A percentile compares a stretch with the other conserved stretches of the same genome.
phyloP scores from a whole-genome alignment of 2,329 filamentous ascomycete genomes.

The Capronia epimyces region DNA sequence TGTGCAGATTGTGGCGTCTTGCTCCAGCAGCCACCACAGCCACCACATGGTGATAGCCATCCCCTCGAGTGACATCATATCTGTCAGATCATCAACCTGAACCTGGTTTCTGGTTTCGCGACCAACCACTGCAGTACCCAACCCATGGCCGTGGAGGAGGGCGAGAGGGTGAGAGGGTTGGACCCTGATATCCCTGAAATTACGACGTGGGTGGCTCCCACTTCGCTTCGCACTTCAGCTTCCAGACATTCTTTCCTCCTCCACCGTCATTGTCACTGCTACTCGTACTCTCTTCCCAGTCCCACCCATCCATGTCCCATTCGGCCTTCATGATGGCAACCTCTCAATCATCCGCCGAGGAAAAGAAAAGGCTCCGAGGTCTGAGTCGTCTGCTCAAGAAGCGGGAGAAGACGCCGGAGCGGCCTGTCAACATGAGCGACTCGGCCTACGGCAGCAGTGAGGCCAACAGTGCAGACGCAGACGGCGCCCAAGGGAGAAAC shows the following conservation, averaged over 20 bases:
- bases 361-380: constrained; percentile 55
- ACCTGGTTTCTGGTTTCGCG: constrained; percentile 3
- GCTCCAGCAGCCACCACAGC: constrained; percentile 8
- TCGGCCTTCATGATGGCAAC: constrained; percentile 14
- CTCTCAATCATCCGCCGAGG: constrained; percentile 36
- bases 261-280: no score
- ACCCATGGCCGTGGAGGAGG: not conserved
- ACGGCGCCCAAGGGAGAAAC: constrained; percentile 6
- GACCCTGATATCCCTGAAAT: constrained; percentile 12
- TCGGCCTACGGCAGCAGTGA: constrained; percentile 27
- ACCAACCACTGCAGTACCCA: no score
- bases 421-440: constrained; percentile 15
- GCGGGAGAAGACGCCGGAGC: constrained; percentile 17
- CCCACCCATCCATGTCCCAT: constrained; percentile 11
- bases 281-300: not conserved
- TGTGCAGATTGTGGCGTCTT: constrained; percentile 14
- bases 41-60: not conserved
- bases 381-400: constrained; percentile 55
- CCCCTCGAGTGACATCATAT: constrained; percentile 16
- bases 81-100: not conserved
- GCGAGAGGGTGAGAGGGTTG: not conserved
- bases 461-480: constrained; percentile 16
- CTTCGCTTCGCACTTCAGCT: not conserved
- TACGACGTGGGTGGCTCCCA: not conserved
- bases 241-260: no score